Percentiles rank a stretch among this genome's conserved stretches.
Conservation (phyloP, 306 rosid genomes). For the Rosa lucieae region DNA sequence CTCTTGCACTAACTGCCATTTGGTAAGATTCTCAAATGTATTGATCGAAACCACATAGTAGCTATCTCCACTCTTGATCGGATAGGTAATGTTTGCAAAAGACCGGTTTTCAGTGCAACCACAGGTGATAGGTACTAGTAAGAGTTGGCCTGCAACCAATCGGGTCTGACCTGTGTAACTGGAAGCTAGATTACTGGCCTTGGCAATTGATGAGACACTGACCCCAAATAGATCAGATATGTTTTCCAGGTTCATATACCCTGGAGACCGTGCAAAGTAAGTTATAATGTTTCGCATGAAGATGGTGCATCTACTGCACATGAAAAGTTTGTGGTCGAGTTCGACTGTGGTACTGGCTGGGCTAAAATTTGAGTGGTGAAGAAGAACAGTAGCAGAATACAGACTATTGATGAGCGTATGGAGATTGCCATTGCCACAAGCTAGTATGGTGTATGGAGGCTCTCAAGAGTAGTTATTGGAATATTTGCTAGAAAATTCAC, state of each 20-base stretch:
- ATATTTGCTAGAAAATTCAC: slow-evolving; percentile 11
- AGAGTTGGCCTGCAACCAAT: slow-evolving; percentile 48
- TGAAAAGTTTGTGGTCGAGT: slow-evolving; percentile 40
- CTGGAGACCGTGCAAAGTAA: slow-evolving; percentile 53
- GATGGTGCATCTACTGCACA: slow-evolving; percentile 53
- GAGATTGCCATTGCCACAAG: slow-evolving; percentile 48
- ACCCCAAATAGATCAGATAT: slow-evolving; percentile 57
- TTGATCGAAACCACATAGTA: slow-evolving; percentile 38
- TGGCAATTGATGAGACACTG: slow-evolving; percentile 50
- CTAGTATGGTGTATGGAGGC: background rate
- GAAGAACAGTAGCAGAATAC: slow-evolving; percentile 34
- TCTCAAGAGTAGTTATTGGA: slow-evolving; percentile 8
- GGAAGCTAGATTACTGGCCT: slow-evolving; percentile 51
- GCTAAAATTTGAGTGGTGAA: slow-evolving; percentile 30
- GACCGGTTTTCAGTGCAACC: slow-evolving; percentile 54
- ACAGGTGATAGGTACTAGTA: slow-evolving; percentile 65
- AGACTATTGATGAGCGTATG: slow-evolving; percentile 25
- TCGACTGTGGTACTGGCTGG: slow-evolving; percentile 28
- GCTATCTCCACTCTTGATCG: slow-evolving; percentile 47
- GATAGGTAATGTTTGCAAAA: slow-evolving; percentile 56
- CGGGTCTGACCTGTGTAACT: slow-evolving; percentile 8
- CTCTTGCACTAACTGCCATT: slow-evolving; percentile 33
- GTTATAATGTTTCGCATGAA: slow-evolving; percentile 60
- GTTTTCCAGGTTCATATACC: slow-evolving; percentile 40
- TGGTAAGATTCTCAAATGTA: slow-evolving; percentile 57